Evolutionary conservation across 108 stramenopile genomes (phyloP).

Genomic region (Epithemia pelagica): DNA sequence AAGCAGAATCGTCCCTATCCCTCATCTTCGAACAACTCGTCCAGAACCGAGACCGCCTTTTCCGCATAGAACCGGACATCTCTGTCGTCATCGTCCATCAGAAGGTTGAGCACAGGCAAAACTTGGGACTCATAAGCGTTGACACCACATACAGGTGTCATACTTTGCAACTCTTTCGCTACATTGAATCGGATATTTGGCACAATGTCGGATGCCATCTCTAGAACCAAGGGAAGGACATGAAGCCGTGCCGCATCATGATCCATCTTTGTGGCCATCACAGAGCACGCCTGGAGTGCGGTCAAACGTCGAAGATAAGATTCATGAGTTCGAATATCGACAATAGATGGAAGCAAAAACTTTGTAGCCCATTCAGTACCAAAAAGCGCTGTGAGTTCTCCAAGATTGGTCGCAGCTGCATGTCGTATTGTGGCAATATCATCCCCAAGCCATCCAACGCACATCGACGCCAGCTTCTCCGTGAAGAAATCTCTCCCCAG

Average conservation of each 20-base stretch:
- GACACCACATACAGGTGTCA: conserved; percentile 63
- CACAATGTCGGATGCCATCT: conserved; percentile 89
- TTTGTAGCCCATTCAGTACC: conserved; percentile 91
- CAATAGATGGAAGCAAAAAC: conserved; percentile 80
- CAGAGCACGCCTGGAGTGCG: conserved; percentile 80
- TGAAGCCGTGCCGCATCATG: conserved; percentile 42
- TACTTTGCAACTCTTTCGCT: conserved; percentile 75
- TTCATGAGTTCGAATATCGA: conserved; percentile 58
- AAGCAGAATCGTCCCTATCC: no score
- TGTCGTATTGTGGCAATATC: conserved; percentile 85
- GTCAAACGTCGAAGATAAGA: conserved; percentile 87
- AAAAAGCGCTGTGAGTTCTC: conserved; percentile 76
- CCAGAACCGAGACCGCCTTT: conserved; percentile 24
- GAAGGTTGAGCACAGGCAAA: conserved; percentile 56
- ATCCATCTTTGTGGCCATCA: conserved; percentile 77
- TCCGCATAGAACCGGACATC: conserved; percentile 91
- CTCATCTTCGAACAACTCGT: conserved; percentile 17
- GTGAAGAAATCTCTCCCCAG: conserved; percentile 87
- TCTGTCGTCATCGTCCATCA: conserved; percentile 83
- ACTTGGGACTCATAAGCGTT: conserved; percentile 63
- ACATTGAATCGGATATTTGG: conserved; percentile 97
- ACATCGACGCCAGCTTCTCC: conserved; percentile 72
- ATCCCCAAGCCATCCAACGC: conserved; percentile 93
- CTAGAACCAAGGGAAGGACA: conserved; percentile 81
- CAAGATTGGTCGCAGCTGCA: conserved; percentile 87